A percentile compares a stretch with the other conserved stretches of the same genome.
phyloP scores from a whole-genome alignment of 2,329 filamentous ascomycete species.

The Aspergillus sp. region DNA sequence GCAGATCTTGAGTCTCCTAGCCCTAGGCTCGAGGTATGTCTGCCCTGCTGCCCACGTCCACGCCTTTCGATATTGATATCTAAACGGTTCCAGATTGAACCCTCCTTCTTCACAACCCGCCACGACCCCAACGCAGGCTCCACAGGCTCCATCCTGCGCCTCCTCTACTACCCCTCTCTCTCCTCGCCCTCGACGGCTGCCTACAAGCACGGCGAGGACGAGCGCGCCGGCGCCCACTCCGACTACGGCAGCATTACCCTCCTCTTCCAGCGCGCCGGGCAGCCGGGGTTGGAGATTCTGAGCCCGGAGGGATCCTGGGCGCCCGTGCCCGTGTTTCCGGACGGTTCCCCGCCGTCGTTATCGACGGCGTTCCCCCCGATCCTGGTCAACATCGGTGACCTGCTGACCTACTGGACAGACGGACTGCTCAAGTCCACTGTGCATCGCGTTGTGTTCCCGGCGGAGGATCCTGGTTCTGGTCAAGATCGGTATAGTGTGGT shows the following conservation, averaged over 20 bases:
- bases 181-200: constrained; percentile 33
- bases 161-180: constrained; percentile 62
- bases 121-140: constrained; percentile 46
- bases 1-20: constrained; percentile 66
- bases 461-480: constrained; percentile 23
- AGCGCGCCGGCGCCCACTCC: constrained; percentile 84
- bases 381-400: constrained; percentile 61
- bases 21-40: constrained; percentile 59
- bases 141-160: constrained; percentile 54
- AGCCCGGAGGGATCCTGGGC: constrained; percentile 51
- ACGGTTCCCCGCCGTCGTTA: neutral
- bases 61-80: neutral
- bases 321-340: constrained; percentile 57
- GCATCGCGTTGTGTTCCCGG: constrained; percentile 72
- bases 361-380: constrained; percentile 54
- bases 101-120: constrained; percentile 51
- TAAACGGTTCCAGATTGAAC: constrained; percentile 27
- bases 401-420: constrained; percentile 80
- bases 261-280: constrained; percentile 75
- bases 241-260: constrained; percentile 66
- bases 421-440: constrained; percentile 79
- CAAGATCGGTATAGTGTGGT: constrained; percentile 49
- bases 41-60: neutral
- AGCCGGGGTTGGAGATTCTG: constrained; percentile 78
- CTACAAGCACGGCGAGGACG: constrained; percentile 48